A percentile compares a stretch with the other conserved stretches of the same genome.
Conservation (phyloP, 2,329 filamentous ascomycete genomes). For the Stachybotrys echinatus region DNA sequence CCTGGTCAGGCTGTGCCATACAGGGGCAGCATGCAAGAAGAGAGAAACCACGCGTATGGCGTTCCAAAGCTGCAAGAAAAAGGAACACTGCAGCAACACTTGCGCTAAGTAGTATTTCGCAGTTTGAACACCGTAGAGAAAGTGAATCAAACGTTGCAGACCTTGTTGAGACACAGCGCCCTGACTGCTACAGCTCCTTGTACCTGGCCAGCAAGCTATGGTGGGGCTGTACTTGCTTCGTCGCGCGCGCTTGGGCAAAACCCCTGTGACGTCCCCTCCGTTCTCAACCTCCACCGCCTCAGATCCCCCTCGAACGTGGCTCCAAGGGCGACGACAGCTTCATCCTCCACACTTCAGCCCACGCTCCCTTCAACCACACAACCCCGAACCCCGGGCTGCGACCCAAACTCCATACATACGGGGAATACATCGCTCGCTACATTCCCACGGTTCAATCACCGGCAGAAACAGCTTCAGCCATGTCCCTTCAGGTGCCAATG, state of each 20-base stretch:
- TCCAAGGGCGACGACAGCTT: background rate
- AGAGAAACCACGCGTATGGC: too few species aligned
- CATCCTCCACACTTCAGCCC: conserved; percentile 5
- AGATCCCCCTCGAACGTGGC: conserved; percentile 6
- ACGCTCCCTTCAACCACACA: conserved; percentile 5
- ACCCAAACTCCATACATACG: too few species aligned
- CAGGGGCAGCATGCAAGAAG: too few species aligned
- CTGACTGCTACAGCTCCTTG: background rate
- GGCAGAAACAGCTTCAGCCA: conserved; percentile 25
- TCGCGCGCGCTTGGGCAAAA: background rate
- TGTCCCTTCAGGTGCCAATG: conserved; percentile 55
- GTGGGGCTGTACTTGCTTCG: background rate
- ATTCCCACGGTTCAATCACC: background rate
- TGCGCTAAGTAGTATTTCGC: background rate
- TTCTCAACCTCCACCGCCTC: background rate
- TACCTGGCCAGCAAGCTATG: background rate
- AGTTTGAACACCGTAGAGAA: too few species aligned
- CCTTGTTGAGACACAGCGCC: too few species aligned
- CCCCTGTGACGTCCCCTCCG: conserved; percentile 1
- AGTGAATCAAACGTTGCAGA: too few species aligned
- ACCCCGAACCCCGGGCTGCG: conserved; percentile 4
- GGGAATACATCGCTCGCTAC: background rate
- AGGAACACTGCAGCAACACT: too few species aligned
- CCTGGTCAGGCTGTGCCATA: too few species aligned
- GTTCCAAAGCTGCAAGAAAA: too few species aligned